Conservation (phyloP, 2,329 filamentous ascomycete species). For the Exophiala viscosa region DNA sequence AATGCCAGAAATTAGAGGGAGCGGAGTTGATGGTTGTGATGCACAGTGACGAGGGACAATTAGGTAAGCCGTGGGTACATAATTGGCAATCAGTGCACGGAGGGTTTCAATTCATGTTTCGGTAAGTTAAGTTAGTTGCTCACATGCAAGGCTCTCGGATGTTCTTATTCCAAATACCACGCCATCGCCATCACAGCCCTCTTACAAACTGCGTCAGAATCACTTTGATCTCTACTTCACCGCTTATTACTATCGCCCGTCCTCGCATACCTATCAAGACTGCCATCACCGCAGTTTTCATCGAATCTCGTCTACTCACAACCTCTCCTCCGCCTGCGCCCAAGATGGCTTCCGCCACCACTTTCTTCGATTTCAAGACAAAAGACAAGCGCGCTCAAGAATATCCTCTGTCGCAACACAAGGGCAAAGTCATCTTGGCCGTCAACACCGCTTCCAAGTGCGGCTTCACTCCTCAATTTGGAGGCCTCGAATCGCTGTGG, state of each 20-base stretch:
- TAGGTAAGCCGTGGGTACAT: no score
- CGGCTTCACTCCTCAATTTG: constrained; percentile 96
- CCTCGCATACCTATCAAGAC: not conserved
- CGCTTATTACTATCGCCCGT: not conserved
- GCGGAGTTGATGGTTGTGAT: no score
- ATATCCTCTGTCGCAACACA: constrained; percentile 66
- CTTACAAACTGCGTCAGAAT: not conserved
- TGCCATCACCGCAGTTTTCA: not conserved
- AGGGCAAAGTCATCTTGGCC: constrained; percentile 89
- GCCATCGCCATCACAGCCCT: not conserved
- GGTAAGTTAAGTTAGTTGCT: no score
- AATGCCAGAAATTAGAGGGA: no score
- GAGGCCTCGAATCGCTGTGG: constrained; percentile 85
- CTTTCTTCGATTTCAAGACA: constrained; percentile 80
- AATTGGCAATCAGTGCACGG: not conserved
- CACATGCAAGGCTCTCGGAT: constrained; percentile 1
- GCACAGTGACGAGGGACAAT: no score
- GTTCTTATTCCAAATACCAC: constrained; percentile 2
- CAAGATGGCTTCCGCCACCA: constrained; percentile 64
- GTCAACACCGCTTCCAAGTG: constrained; percentile 99
- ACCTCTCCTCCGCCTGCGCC: not conserved
- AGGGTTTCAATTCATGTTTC: not conserved
- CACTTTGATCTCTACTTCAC: not conserved
- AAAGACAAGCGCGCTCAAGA: constrained; percentile 74
- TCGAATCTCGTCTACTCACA: not conserved